These are phyloP conservation scores for Xylaria sp. DNA, from an alignment of 2,329 filamentous ascomycete genomes.

Conservation along the genomic window DNA sequence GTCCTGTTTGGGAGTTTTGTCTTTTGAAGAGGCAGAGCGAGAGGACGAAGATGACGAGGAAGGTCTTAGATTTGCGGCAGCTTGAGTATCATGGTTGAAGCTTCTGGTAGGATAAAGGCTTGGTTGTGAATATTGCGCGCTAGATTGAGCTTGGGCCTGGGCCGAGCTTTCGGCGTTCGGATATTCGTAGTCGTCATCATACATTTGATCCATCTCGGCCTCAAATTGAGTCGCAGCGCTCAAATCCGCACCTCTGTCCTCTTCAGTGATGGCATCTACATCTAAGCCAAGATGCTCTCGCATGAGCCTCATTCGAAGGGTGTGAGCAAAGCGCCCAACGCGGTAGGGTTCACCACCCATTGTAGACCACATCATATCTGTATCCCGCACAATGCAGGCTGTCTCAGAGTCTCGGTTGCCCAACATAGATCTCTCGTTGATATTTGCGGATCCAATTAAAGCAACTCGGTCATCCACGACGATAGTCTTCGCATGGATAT, in stretches of 20 bases:
- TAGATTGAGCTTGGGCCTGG: slow-evolving; percentile 34
- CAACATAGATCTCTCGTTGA: slow-evolving; percentile 97
- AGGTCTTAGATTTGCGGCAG: slow-evolving; percentile 31
- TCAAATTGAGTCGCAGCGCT: slow-evolving; percentile 66
- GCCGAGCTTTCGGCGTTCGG: slow-evolving; percentile 39
- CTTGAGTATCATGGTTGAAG: slow-evolving; percentile 47
- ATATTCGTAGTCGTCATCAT: slow-evolving; percentile 58
- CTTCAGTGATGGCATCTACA: slow-evolving; percentile 87
- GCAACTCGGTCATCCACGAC: slow-evolving; percentile 93
- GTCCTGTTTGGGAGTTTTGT: slow-evolving; percentile 52
- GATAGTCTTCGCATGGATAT: slow-evolving; percentile 98
- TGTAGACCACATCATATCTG: slow-evolving; percentile 88
- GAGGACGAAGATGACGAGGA: slow-evolving; percentile 39
- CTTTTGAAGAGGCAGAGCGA: slow-evolving; percentile 50
- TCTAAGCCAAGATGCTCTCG: slow-evolving; percentile 96
- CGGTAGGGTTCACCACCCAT: slow-evolving; percentile 92
- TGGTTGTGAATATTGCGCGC: slow-evolving; percentile 26
- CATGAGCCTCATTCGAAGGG: slow-evolving; percentile 92
- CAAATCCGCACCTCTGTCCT: slow-evolving; percentile 75
- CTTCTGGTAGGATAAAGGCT: slow-evolving; percentile 38
- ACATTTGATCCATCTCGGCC: slow-evolving; percentile 70
- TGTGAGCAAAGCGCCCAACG: slow-evolving; percentile 92
- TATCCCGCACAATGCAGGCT: slow-evolving; percentile 89
- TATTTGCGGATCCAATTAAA: slow-evolving; percentile 96
- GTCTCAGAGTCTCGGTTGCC: slow-evolving; percentile 92